Evolutionary conservation across 352 stramenopile species (phyloP).

Genomic region (Phytophthora nicotianae): DNA sequence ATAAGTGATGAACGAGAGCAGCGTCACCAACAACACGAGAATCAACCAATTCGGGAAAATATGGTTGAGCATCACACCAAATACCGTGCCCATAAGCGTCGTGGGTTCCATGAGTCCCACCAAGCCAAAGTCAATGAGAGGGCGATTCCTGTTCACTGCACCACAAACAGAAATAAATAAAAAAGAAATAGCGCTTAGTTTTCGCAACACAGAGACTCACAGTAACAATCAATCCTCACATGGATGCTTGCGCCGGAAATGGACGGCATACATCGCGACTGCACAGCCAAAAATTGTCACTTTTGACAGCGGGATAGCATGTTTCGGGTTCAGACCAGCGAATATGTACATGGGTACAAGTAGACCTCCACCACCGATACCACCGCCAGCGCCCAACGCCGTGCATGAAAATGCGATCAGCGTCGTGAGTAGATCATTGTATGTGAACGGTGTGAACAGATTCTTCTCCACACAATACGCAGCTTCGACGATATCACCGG

Average conservation of each 20-base stretch:
- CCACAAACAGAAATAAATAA: background rate
- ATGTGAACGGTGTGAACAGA: background rate
- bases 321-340: slow-evolving; percentile 89
- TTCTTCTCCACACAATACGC: background rate
- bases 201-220: background rate
- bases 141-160: slow-evolving; percentile 79
- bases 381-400: slow-evolving; percentile 88
- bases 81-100: slow-evolving; percentile 73
- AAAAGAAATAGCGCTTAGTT: too few relatives aligned
- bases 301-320: slow-evolving; percentile 92
- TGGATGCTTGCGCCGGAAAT: background rate
- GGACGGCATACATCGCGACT: background rate
- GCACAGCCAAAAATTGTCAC: background rate
- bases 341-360: slow-evolving; percentile 97
- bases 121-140: slow-evolving; percentile 96
- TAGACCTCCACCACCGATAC: slow-evolving; percentile 93
- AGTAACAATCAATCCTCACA: background rate
- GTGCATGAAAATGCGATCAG: slow-evolving; percentile 76
- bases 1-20: slow-evolving; percentile 71
- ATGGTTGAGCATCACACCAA: slow-evolving; percentile 79
- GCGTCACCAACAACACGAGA: slow-evolving; percentile 61
- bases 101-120: slow-evolving; percentile 98
- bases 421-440: slow-evolving; percentile 43
- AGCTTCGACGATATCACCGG: background rate
- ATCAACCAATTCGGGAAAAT: slow-evolving; percentile 84